These are phyloP conservation scores for Apiotrichum sp. DNA, from an alignment of 1,284 basidiomycete species.

Conservation along the genomic window DNA sequence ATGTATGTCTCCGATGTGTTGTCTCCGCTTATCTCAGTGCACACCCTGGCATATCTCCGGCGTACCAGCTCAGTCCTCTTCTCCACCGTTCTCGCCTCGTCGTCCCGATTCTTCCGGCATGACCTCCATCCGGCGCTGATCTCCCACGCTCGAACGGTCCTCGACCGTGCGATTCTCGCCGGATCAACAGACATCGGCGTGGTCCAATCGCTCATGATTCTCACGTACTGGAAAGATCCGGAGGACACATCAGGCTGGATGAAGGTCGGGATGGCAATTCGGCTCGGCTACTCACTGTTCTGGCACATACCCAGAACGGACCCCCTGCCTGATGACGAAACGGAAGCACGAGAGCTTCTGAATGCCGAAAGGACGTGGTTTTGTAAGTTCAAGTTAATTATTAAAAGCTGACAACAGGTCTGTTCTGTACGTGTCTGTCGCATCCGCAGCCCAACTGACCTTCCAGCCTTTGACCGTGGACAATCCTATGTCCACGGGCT, in stretches of 20 bases:
- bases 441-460: background rate
- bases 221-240: constrained; percentile 37
- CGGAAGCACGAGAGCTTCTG: constrained; percentile 26
- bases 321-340: constrained; percentile 27
- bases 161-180: constrained; percentile 27
- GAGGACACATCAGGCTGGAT: constrained; percentile 29
- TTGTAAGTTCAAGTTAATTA: constrained; percentile 20
- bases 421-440: constrained; percentile 21
- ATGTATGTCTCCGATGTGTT: constrained; percentile 8
- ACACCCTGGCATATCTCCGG: constrained; percentile 29
- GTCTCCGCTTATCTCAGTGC: constrained; percentile 13
- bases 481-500: constrained; percentile 28
- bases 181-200: constrained; percentile 27
- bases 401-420: constrained; percentile 12
- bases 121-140: constrained; percentile 25
- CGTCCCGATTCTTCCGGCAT: constrained; percentile 27
- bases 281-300: constrained; percentile 30
- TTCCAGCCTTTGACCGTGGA: constrained; percentile 29
- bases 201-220: constrained; percentile 33
- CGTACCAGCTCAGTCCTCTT: constrained; percentile 29
- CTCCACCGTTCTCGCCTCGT: constrained; percentile 25
- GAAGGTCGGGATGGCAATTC: constrained; percentile 30
- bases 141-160: constrained; percentile 27
- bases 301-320: constrained; percentile 26
- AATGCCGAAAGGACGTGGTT: constrained; percentile 37